Conservation (phyloP, 768 basidiomycete genomes). For the Serendipita vermifera region DNA sequence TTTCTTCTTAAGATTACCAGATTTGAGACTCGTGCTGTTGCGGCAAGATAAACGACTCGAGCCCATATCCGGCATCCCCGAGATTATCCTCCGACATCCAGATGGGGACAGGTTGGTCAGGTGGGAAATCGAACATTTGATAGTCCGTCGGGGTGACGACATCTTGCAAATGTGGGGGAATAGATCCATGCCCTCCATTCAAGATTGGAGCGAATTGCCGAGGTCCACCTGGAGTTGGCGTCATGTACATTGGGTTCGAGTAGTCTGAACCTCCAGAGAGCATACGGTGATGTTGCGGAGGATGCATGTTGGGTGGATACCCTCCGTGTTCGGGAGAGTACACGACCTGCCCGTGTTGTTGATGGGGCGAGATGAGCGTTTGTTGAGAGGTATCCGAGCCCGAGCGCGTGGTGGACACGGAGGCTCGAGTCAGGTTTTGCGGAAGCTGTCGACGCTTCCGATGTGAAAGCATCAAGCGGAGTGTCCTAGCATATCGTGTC, state of each 20-base stretch:
- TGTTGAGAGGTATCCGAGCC: constrained; percentile 36
- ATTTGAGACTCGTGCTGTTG: constrained; percentile 58
- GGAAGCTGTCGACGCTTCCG: constrained; percentile 27
- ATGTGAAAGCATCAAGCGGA: constrained; percentile 73
- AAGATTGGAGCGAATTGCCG: constrained; percentile 22
- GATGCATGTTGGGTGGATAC: constrained; percentile 28
- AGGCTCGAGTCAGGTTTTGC: constrained; percentile 4
- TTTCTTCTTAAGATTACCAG: too few relatives aligned
- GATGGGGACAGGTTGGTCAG: constrained; percentile 64
- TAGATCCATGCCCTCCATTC: constrained; percentile 25
- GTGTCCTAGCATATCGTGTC: constrained; percentile 79
- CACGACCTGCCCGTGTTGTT: constrained; percentile 42
- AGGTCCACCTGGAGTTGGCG: neutral
- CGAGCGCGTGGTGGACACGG: neutral
- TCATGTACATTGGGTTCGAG: constrained; percentile 36
- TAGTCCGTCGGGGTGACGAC: constrained; percentile 21
- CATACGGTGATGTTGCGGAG: constrained; percentile 39
- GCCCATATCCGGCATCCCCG: constrained; percentile 55
- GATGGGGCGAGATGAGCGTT: constrained; percentile 38
- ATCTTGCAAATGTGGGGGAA: constrained; percentile 20
- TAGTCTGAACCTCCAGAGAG: constrained; percentile 28
- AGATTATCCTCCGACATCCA: constrained; percentile 79
- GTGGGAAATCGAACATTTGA: constrained; percentile 46
- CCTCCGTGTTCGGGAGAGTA: neutral
- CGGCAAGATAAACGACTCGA: constrained; percentile 75